A percentile compares a stretch with the other conserved stretches of the same genome.
These are phyloP conservation scores for Barnettozyma siamensis DNA, from an alignment of 805 yeast genomes.

Conservation along the genomic window DNA sequence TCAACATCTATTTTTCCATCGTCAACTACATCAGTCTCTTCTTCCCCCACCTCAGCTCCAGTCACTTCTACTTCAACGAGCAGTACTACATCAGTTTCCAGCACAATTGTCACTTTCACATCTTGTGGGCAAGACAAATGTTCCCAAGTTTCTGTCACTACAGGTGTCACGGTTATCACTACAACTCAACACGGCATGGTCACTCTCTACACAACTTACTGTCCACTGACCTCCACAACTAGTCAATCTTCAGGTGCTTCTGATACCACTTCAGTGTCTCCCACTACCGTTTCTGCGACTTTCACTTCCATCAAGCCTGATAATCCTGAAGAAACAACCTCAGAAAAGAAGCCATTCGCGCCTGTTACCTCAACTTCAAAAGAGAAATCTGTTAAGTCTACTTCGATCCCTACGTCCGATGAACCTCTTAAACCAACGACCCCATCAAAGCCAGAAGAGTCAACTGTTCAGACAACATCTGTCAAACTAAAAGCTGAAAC, in stretches of 20 bases:
- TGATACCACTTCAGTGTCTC: neutral
- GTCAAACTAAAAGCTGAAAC: no score
- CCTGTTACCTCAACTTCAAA: neutral
- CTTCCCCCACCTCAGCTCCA: neutral
- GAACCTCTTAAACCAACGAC: no score
- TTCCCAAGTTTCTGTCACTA: neutral
- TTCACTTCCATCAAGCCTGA: neutral
- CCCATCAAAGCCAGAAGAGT: no score
- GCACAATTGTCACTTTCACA: constrained; percentile 23
- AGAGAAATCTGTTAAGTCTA: neutral
- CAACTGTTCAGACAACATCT: no score
- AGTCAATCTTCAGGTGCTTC: neutral
- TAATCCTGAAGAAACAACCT: neutral
- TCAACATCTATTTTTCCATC: no score
- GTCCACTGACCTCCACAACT: constrained; percentile 17
- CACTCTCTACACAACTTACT: constrained; percentile 23
- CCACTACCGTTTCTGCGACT: neutral
- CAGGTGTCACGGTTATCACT: constrained; percentile 2
- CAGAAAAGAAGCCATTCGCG: no score
- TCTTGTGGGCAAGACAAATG: constrained; percentile 22
- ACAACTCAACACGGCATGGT: constrained; percentile 12
- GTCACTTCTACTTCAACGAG: constrained; percentile 11
- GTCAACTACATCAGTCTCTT: no score
- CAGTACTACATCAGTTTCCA: neutral
- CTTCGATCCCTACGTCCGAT: no score